Conservation (phyloP, 2,329 filamentous ascomycete genomes). For the Fusarium nurragi region DNA sequence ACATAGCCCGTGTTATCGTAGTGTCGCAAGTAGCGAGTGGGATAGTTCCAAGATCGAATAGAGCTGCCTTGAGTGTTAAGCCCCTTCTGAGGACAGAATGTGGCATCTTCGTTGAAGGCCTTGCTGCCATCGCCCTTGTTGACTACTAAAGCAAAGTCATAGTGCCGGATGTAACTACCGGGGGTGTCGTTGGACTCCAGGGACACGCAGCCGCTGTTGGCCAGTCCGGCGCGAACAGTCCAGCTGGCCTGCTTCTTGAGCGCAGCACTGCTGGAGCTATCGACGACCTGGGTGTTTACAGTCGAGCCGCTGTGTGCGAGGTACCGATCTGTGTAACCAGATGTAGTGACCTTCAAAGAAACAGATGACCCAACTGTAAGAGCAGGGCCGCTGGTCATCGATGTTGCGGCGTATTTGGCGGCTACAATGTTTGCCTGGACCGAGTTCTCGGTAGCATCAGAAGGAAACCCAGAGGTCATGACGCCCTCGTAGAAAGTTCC, state of each 20-base stretch:
- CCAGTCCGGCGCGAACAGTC: constrained; percentile 18
- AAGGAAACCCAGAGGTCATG: constrained; percentile 13
- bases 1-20: constrained; percentile 5
- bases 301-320: constrained; percentile 9
- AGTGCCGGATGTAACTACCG: constrained; percentile 15
- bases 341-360: constrained; percentile 8
- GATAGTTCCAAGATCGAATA: constrained; percentile 23
- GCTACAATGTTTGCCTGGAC: constrained; percentile 26
- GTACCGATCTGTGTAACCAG: constrained; percentile 15
- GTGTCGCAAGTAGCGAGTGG: constrained; percentile 19
- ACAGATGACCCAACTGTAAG: constrained; percentile 17
- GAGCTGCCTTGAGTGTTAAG: constrained; percentile 8
- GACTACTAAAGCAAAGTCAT: background rate
- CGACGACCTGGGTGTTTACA: constrained; percentile 17
- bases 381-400: background rate
- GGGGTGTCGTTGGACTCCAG: constrained; percentile 23
- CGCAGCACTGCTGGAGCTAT: background rate
- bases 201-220: constrained; percentile 18
- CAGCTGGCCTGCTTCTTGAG: constrained; percentile 26
- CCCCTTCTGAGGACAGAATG: constrained; percentile 18
- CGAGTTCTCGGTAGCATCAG: constrained; percentile 17
- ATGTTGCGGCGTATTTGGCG: constrained; percentile 15
- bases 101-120: constrained; percentile 21
- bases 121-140: constrained; percentile 11
- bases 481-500: constrained; percentile 26